These are phyloP conservation scores for Leishmania braziliensis DNA, from an alignment of 208 protist species.

Conservation along the genomic window DNA sequence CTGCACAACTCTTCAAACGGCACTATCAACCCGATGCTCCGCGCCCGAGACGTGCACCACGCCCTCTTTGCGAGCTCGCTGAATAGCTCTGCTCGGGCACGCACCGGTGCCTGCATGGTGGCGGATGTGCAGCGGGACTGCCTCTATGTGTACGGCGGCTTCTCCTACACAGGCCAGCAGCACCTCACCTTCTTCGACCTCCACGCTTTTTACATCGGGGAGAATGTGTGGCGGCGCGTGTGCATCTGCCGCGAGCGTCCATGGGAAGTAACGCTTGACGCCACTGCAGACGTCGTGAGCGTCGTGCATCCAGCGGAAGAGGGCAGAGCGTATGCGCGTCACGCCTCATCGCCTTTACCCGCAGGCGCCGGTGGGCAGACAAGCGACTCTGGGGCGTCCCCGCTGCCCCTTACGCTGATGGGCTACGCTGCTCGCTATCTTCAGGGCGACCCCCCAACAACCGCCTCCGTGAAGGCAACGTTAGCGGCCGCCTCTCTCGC, in stretches of 20 bases:
- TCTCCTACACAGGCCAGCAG: conserved; percentile 38
- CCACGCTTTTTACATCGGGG: conserved; percentile 55
- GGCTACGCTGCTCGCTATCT: conserved; percentile 20
- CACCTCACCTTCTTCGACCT: conserved; percentile 58
- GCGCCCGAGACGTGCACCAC: conserved; percentile 16
- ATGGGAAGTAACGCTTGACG: conserved; percentile 28
- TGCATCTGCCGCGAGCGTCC: conserved; percentile 18
- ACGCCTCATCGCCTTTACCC: conserved; percentile 2
- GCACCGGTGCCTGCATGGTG: conserved; percentile 63
- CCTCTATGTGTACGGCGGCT: conserved; percentile 71
- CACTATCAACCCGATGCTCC: conserved; percentile 13
- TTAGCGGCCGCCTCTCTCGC: neutral
- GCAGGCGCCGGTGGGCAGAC: neutral
- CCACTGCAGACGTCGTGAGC: conserved; percentile 7
- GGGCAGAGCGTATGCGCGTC: conserved; percentile 18
- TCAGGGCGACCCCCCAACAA: neutral
- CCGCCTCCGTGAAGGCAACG: neutral
- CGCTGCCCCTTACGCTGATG: conserved; percentile 21
- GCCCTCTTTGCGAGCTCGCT: conserved; percentile 24
- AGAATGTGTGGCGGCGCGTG: conserved; percentile 54
- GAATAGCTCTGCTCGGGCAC: conserved; percentile 56
- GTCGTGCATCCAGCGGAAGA: conserved; percentile 20
- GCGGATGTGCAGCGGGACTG: conserved; percentile 34
- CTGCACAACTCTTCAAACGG: neutral
- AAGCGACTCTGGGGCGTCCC: neutral